These are phyloP conservation scores for Raphanus raphanistrum DNA, from an alignment of 345 rosid genomes.

Conservation along the genomic window DNA sequence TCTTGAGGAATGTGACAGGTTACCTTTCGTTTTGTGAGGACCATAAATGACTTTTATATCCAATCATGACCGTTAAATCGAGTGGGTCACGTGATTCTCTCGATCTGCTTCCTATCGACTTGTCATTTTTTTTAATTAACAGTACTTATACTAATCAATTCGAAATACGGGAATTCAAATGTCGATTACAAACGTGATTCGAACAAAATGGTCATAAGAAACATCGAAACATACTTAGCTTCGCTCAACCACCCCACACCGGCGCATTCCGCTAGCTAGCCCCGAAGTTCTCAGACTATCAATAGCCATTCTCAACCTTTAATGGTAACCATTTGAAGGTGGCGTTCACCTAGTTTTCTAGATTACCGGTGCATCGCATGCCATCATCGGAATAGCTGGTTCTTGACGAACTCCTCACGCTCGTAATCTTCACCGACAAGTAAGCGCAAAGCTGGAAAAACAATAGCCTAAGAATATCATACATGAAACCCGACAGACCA, in stretches of 20 bases:
- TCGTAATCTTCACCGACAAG: neutral
- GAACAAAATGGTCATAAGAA: no score
- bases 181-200: no score
- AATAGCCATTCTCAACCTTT: neutral
- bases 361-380: neutral
- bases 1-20: constrained; percentile 33
- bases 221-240: no score
- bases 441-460: neutral
- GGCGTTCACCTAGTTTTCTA: neutral
- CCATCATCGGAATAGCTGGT: neutral
- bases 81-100: constrained; percentile 42
- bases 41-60: constrained; percentile 5
- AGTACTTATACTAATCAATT: no score
- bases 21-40: constrained; percentile 12
- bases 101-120: constrained; percentile 40
- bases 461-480: neutral
- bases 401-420: neutral
- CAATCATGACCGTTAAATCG: constrained; percentile 41
- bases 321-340: neutral
- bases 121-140: neutral
- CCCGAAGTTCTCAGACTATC: neutral
- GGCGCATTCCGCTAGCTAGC: neutral
- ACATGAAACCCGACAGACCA: neutral
- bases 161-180: no score
- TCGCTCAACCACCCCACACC: no score